These are phyloP conservation scores for Xylariaceae sp. DNA, from an alignment of 2,329 filamentous ascomycete species.

Conservation along the genomic window DNA sequence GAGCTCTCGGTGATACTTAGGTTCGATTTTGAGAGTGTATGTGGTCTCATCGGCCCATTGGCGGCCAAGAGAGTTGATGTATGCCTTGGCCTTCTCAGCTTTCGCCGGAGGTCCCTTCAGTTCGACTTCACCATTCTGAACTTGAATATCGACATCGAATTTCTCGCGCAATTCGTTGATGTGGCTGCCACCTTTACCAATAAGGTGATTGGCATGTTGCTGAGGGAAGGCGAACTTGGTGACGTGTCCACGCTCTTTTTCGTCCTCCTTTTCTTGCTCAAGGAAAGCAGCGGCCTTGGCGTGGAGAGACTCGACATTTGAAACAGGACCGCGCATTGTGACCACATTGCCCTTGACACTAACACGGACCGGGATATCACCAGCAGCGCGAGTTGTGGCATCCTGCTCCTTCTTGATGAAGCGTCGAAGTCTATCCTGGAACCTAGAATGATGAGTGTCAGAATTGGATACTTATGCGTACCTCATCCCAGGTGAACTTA, in stretches of 20 bases:
- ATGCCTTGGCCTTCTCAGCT: slow-evolving; percentile 77
- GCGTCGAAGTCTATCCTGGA: slow-evolving; percentile 58
- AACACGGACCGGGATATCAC: slow-evolving; percentile 59
- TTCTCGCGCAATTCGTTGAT: slow-evolving; percentile 63
- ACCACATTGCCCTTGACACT: slow-evolving; percentile 57
- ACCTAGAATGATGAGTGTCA: slow-evolving; percentile 40
- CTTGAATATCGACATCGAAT: slow-evolving; percentile 74
- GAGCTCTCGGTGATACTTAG: slow-evolving; percentile 89
- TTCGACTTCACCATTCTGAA: slow-evolving; percentile 90
- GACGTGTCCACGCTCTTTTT: slow-evolving; percentile 87
- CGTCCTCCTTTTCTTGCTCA: slow-evolving; percentile 83
- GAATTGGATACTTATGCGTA: slow-evolving; percentile 3
- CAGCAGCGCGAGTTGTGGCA: slow-evolving; percentile 42
- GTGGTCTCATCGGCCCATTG: slow-evolving; percentile 89
- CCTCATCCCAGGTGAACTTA: slow-evolving; percentile 26
- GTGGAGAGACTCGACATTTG: slow-evolving; percentile 67
- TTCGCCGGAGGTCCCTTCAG: slow-evolving; percentile 95
- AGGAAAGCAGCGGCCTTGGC: slow-evolving; percentile 75
- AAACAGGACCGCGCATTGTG: slow-evolving; percentile 71
- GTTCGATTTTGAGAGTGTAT: slow-evolving; percentile 81
- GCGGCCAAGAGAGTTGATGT: slow-evolving; percentile 75
- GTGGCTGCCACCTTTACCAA: slow-evolving; percentile 64
- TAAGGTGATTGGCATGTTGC: slow-evolving; percentile 84
- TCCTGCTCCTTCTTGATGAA: slow-evolving; percentile 65
- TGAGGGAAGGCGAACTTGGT: slow-evolving; percentile 89